Conservation (phyloP, 345 rosid genomes). For the Syzygium aromaticum region DNA sequence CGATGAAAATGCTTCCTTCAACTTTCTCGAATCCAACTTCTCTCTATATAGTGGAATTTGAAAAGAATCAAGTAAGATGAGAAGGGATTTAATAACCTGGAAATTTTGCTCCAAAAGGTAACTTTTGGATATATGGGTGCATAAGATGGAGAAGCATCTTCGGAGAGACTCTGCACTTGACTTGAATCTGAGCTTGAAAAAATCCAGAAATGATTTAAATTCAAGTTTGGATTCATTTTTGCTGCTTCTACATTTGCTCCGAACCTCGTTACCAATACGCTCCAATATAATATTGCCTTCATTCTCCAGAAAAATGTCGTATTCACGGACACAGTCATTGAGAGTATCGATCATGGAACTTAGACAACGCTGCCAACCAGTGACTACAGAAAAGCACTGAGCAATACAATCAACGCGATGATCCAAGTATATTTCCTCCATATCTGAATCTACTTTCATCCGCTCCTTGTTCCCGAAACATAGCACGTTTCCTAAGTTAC, state of each 20-base stretch:
- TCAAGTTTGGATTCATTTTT: background rate
- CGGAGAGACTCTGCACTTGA: background rate
- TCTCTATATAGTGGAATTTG: background rate
- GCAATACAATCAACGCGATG: constrained; percentile 8
- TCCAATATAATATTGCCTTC: background rate
- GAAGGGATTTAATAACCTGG: background rate
- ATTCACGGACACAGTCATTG: background rate
- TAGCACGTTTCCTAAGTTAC: constrained; percentile 4
- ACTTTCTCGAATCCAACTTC: background rate
- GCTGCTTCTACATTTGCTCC: background rate
- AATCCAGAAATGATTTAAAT: background rate
- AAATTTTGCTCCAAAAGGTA: background rate
- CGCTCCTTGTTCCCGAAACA: constrained; percentile 9
- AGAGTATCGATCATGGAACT: background rate
- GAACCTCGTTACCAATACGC: background rate
- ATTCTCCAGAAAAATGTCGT: background rate
- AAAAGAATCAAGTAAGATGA: background rate
- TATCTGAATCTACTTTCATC: background rate
- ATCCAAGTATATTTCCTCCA: constrained; percentile 9
- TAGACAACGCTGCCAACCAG: constrained; percentile 12
- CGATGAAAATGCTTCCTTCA: constrained; percentile 5
- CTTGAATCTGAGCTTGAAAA: background rate
- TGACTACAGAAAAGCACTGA: constrained; percentile 2
- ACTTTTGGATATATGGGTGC: background rate
- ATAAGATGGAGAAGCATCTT: background rate